A percentile compares a stretch with the other conserved stretches of the same genome.
Conservation (phyloP, 1,284 basidiomycete genomes). For the Microstroma glucosiphilum region DNA sequence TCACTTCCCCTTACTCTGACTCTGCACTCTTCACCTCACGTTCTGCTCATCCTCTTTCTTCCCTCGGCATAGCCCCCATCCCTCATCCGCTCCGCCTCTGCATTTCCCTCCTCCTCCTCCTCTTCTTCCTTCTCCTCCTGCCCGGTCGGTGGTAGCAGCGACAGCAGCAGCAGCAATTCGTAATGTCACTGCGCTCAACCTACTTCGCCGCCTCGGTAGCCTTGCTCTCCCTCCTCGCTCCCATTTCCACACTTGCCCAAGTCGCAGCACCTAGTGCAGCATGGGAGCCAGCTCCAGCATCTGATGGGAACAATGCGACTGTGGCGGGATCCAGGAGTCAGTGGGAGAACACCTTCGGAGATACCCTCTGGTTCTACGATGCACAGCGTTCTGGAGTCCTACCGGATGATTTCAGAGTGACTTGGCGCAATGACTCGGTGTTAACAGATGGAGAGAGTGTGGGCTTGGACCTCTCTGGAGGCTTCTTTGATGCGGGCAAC, state of each 20-base stretch:
- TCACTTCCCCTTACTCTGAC: too few species aligned
- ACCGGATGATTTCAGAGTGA: constrained; percentile 64
- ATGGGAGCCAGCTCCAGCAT: constrained; percentile 12
- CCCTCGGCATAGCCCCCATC: neutral
- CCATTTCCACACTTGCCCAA: constrained; percentile 1
- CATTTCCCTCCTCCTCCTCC: neutral
- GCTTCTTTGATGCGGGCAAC: constrained; percentile 80
- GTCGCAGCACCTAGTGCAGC: neutral
- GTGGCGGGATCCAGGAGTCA: constrained; percentile 53
- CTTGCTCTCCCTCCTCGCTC: neutral
- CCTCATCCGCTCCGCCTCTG: neutral
- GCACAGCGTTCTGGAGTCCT: constrained; percentile 76
- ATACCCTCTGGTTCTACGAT: constrained; percentile 81
- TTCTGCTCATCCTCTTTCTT: neutral
- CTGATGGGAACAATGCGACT: constrained; percentile 7
- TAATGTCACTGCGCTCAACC: neutral
- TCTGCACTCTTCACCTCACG: too few species aligned
- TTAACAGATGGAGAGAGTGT: constrained; percentile 70
- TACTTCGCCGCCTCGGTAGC: neutral
- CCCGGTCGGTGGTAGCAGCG: neutral
- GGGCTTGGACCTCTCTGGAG: constrained; percentile 70
- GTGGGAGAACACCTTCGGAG: constrained; percentile 73
- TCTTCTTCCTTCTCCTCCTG: neutral
- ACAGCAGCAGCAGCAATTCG: neutral
- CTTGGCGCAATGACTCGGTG: constrained; percentile 77